Conservation (phyloP, 352 stramenopile species). For the Hyaloperonospora brassicae region DNA sequence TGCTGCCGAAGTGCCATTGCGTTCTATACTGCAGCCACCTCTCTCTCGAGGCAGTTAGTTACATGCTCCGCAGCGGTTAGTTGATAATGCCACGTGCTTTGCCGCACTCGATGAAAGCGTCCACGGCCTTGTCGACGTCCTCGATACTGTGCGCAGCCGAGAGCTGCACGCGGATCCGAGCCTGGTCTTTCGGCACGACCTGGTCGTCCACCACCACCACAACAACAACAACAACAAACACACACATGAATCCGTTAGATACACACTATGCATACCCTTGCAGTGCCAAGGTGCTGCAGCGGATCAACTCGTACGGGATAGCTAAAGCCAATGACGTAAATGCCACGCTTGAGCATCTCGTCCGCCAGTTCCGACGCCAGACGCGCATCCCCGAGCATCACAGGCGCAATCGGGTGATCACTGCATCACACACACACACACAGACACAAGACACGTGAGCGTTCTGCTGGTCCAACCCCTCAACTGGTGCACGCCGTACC, state of each 20-base stretch:
- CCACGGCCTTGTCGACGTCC: constrained; percentile 86
- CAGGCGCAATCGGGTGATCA: constrained; percentile 86
- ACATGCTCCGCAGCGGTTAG: constrained; percentile 4
- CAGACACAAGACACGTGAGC: no score
- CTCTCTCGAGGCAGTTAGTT: no score
- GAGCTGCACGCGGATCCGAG: constrained; percentile 89
- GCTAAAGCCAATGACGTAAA: constrained; percentile 93
- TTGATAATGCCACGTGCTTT: constrained; percentile 73
- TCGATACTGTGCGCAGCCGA: constrained; percentile 88
- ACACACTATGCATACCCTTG: not conserved
- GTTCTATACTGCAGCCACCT: no score
- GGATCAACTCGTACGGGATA: constrained; percentile 64
- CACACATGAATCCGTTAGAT: not conserved
- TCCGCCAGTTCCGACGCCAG: constrained; percentile 87
- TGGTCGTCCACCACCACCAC: constrained; percentile 9
- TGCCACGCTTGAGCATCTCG: constrained; percentile 88
- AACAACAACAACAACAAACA: not conserved
- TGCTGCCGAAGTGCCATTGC: no score
- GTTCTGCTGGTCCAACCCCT: no score
- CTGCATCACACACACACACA: constrained; percentile 14
- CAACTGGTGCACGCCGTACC: constrained; percentile 20
- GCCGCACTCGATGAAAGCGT: constrained; percentile 88
- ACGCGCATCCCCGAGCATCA: constrained; percentile 89
- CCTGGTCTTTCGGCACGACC: constrained; percentile 88
- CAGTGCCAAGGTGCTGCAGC: no score